Conservation (phyloP, 768 basidiomycete species). For the Filobasidium floriforme region DNA sequence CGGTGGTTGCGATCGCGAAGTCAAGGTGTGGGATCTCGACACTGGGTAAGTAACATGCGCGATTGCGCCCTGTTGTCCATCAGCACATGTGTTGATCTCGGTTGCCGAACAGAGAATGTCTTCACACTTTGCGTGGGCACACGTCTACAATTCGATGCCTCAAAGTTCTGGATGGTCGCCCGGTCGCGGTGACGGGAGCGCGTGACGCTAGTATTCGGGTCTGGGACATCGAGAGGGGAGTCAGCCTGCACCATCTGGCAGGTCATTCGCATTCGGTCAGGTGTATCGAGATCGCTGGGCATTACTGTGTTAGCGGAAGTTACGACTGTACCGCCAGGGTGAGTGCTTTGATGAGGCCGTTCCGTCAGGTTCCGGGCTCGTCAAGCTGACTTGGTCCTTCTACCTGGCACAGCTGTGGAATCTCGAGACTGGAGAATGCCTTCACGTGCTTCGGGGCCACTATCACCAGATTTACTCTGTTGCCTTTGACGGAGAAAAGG, state of each 20-base stretch:
- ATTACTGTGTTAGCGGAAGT: slow-evolving; percentile 77
- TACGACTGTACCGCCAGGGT: slow-evolving; percentile 86
- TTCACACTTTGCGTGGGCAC: slow-evolving; percentile 75
- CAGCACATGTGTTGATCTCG: not conserved
- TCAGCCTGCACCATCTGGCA: slow-evolving; percentile 51
- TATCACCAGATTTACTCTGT: slow-evolving; percentile 83
- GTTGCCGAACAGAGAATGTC: slow-evolving; percentile 52
- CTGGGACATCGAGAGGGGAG: slow-evolving; percentile 83
- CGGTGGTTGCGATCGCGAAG: slow-evolving; percentile 82
- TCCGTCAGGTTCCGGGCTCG: no score
- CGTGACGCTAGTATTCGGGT: slow-evolving; percentile 77
- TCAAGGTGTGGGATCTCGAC: slow-evolving; percentile 86
- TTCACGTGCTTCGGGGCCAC: slow-evolving; percentile 74
- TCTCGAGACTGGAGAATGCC: slow-evolving; percentile 76
- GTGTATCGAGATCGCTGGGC: slow-evolving; percentile 79
- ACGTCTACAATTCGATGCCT: slow-evolving; percentile 84
- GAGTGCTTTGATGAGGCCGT: no score
- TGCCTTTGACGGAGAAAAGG: slow-evolving; percentile 73
- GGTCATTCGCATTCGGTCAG: slow-evolving; percentile 79
- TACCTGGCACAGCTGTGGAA: slow-evolving; percentile 67
- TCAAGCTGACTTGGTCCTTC: not conserved
- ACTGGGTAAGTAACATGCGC: slow-evolving; percentile 57
- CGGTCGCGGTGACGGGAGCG: slow-evolving; percentile 82
- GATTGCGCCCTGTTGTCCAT: not conserved
- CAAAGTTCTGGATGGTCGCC: slow-evolving; percentile 74